phyloP scores from a whole-genome alignment of 202 grass and related monocot genomes.

The Setaria viridis region DNA sequence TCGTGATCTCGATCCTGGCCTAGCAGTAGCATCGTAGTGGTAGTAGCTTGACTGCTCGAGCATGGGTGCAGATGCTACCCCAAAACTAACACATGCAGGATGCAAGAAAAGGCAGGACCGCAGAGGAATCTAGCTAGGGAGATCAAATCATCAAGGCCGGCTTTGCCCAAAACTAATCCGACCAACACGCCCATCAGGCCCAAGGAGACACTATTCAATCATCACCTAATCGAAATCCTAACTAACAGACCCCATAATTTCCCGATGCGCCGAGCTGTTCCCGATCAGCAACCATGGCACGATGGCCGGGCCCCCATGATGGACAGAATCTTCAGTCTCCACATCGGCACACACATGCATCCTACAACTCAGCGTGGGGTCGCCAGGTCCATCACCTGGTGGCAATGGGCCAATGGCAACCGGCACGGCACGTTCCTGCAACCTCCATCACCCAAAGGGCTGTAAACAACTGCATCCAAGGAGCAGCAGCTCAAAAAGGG shows the following conservation, averaged over 20 bases:
- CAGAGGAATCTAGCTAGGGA: conserved; percentile 24
- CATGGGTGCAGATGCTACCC: conserved; percentile 15
- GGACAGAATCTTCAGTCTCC: conserved; percentile 43
- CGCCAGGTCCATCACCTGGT: conserved; percentile 23
- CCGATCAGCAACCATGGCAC: conserved; percentile 31
- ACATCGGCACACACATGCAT: conserved; percentile 21
- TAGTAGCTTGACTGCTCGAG: not conserved
- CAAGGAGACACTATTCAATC: not conserved
- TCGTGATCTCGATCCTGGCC: not conserved
- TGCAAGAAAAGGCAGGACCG: conserved; percentile 11
- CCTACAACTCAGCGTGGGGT: conserved; percentile 41
- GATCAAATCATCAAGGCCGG: conserved; percentile 22
- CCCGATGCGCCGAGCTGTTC: conserved; percentile 25
- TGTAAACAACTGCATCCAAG: not conserved
- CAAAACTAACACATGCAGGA: conserved; percentile 17
- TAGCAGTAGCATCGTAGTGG: not conserved
- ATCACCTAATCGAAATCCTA: conserved; percentile 11
- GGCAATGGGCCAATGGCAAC: not conserved
- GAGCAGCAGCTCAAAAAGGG: not conserved
- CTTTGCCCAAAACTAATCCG: conserved; percentile 21
- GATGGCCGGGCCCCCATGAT: conserved; percentile 1
- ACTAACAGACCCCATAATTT: conserved; percentile 32
- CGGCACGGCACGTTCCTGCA: conserved; percentile 16
- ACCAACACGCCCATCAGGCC: not conserved
- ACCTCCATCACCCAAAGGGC: conserved; percentile 2